Conservation (phyloP, 2,329 filamentous ascomycete genomes). For the Escovopsis sp. region DNA sequence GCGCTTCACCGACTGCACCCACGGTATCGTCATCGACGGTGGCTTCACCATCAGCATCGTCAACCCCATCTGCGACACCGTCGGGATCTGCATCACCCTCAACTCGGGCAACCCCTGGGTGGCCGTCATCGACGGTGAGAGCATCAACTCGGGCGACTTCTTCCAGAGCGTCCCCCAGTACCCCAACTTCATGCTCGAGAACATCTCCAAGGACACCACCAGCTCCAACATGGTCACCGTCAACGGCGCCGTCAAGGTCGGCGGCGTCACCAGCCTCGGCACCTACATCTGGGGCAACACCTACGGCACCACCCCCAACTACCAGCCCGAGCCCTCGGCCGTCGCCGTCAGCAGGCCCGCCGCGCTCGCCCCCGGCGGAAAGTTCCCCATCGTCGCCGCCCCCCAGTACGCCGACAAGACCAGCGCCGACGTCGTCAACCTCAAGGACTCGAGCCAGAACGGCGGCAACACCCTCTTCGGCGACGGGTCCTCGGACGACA, state of each 20-base stretch:
- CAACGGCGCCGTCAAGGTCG: constrained; percentile 3
- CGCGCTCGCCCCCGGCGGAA: constrained; percentile 4
- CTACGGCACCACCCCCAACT: constrained; percentile 1
- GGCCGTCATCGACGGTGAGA: constrained; percentile 3
- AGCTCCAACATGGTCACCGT: constrained; percentile 8
- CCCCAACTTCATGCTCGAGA: constrained; percentile 7
- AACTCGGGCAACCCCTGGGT: constrained; percentile 5
- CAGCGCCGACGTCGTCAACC: constrained; percentile 1
- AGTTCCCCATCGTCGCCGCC: constrained; percentile 2
- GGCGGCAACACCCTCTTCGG: constrained; percentile 18
- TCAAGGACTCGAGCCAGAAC: constrained; percentile 4
- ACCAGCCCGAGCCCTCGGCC: constrained; percentile 1
- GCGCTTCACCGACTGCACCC: constrained; percentile 3
- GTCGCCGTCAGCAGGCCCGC: constrained; percentile 3
- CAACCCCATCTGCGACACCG: constrained; percentile 4
- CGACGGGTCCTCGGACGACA: constrained; percentile 45
- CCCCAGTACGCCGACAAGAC: constrained; percentile 3
- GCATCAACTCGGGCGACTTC: constrained; percentile 6
- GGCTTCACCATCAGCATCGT: constrained; percentile 4
- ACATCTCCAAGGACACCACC: constrained; percentile 9
- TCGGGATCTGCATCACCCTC: constrained; percentile 3
- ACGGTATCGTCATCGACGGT: constrained; percentile 3
- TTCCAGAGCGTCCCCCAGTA: constrained; percentile 1
- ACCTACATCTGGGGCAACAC: constrained; percentile 5
- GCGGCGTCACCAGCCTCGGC: constrained; percentile 3